These are phyloP conservation scores for Cordyceps tenuipes DNA, from an alignment of 2,329 filamentous ascomycete genomes.

Conservation along the genomic window DNA sequence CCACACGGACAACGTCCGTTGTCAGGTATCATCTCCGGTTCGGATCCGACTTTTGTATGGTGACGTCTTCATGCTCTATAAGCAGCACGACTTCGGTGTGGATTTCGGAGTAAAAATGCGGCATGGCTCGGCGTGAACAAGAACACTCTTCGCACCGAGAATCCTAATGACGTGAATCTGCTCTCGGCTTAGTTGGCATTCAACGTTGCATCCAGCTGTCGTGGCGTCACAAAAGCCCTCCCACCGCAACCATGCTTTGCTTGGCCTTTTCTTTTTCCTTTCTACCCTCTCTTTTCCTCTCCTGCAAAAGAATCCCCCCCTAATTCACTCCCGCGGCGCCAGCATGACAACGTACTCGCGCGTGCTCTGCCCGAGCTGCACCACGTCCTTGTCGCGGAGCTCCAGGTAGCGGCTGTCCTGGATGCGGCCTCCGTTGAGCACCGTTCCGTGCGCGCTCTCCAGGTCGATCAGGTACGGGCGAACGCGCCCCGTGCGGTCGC, in stretches of 20 bases:
- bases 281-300: neutral
- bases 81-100: too few relatives aligned
- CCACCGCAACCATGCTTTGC: neutral
- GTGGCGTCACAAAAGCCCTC: too few relatives aligned
- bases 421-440: constrained; percentile 66
- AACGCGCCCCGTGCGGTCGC: constrained; percentile 70
- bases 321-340: constrained; percentile 36
- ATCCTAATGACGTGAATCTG: too few relatives aligned
- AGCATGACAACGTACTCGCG: constrained; percentile 97
- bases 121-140: neutral
- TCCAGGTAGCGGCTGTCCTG: constrained; percentile 77
- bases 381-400: constrained; percentile 77
- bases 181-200: neutral
- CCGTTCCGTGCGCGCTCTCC: constrained; percentile 86
- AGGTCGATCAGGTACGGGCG: constrained; percentile 89
- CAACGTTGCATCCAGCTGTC: neutral
- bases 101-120: neutral
- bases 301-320: neutral
- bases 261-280: neutral
- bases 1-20: neutral
- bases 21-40: neutral
- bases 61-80: too few relatives aligned
- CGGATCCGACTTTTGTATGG: neutral
- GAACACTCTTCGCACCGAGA: too few relatives aligned
- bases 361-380: constrained; percentile 80